Conservation (phyloP, 2,329 filamentous ascomycete species). For the Ascochyta lentis region DNA sequence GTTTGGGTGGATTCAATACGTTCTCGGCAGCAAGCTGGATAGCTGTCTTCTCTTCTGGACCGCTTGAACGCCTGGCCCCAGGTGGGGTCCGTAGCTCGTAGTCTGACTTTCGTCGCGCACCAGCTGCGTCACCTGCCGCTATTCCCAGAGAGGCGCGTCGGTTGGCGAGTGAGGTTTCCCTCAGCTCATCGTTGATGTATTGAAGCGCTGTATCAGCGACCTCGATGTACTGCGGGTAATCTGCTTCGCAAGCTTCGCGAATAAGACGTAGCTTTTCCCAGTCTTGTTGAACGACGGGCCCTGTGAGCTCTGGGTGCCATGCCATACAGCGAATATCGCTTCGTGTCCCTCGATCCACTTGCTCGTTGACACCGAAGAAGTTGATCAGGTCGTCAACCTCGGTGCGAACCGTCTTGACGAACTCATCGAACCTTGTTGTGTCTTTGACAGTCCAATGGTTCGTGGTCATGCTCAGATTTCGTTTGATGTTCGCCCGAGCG, state of each 20-base stretch:
- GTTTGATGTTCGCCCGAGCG: constrained; percentile 42
- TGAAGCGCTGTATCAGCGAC: constrained; percentile 53
- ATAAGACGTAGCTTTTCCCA: constrained; percentile 54
- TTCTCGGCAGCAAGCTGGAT: constrained; percentile 32
- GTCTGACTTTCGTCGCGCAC: constrained; percentile 32
- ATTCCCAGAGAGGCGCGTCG: constrained; percentile 25
- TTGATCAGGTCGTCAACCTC: constrained; percentile 55
- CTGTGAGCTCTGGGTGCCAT: constrained; percentile 56
- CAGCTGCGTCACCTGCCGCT: constrained; percentile 7
- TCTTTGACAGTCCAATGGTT: constrained; percentile 53
- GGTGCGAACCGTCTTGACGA: constrained; percentile 50
- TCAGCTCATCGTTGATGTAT: constrained; percentile 50
- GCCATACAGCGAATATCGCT: constrained; percentile 56
- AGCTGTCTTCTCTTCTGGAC: constrained; percentile 25
- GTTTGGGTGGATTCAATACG: constrained; percentile 22
- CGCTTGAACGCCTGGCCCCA: background rate
- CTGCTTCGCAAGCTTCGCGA: constrained; percentile 50
- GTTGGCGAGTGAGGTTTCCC: constrained; percentile 31
- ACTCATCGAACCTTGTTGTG: constrained; percentile 49
- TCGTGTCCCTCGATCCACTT: constrained; percentile 53
- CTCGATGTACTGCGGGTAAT: constrained; percentile 55
- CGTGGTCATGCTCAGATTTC: constrained; percentile 45
- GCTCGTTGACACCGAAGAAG: constrained; percentile 52
- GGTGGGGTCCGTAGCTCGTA: constrained; percentile 26
- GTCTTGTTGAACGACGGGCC: constrained; percentile 38